Conservation (phyloP, 768 basidiomycete genomes). For the Kwoniella dendrophila region DNA sequence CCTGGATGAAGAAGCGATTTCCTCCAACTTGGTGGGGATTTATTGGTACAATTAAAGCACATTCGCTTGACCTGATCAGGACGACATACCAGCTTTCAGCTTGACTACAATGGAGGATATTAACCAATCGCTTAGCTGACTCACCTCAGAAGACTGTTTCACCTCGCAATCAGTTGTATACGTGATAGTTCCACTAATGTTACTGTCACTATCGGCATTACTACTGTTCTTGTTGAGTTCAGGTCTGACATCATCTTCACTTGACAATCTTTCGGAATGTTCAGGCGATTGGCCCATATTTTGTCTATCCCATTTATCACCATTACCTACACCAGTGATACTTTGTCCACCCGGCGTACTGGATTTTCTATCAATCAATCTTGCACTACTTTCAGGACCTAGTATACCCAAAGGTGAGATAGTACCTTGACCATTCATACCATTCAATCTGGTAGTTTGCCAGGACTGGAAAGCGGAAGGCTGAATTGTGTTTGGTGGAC, state of each 20-base stretch:
- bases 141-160: constrained; percentile 26
- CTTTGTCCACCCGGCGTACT: constrained; percentile 17
- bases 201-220: too few relatives aligned
- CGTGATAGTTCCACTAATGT: not conserved
- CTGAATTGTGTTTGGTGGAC: constrained; percentile 21
- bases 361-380: constrained; percentile 12
- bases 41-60: constrained; percentile 23
- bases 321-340: not conserved
- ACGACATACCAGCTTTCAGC: not conserved
- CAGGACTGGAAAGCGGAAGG: constrained; percentile 18
- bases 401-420: constrained; percentile 18
- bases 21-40: constrained; percentile 26
- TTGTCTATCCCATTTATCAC: constrained; percentile 13
- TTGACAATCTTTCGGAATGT: constrained; percentile 1
- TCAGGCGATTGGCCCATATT: constrained; percentile 5
- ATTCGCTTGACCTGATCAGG: constrained; percentile 14
- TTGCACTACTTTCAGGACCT: constrained; percentile 1
- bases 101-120: not conserved
- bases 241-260: constrained; percentile 5
- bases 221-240: constrained; percentile 1
- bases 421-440: constrained; percentile 8
- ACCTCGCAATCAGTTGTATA: constrained; percentile 28
- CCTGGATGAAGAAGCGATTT: constrained; percentile 19
- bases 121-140: not conserved
- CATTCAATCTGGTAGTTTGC: constrained; percentile 11